Conservation (phyloP, 2,329 filamentous ascomycete genomes). For the Fusarium clavum region DNA sequence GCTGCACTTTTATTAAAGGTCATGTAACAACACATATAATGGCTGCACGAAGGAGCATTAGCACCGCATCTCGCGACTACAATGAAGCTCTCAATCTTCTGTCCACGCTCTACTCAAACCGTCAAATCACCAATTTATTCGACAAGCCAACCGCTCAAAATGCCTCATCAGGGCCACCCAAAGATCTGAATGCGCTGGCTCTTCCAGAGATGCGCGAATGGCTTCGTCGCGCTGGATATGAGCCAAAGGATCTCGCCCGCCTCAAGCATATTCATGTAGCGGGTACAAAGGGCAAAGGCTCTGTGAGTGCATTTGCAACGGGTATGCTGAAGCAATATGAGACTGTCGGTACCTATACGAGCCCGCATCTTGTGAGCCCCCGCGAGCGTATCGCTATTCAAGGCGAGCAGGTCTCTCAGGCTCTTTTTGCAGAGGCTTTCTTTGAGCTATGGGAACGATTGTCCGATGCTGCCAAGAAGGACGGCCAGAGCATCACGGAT, state of each 20-base stretch:
- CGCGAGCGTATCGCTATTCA: conserved; percentile 88
- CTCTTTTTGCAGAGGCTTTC: conserved; percentile 79
- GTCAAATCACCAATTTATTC: conserved; percentile 68
- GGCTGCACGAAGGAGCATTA: conserved; percentile 16
- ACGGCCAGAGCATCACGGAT: conserved; percentile 54
- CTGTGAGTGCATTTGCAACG: conserved; percentile 85
- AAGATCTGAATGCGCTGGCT: conserved; percentile 74
- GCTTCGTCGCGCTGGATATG: conserved; percentile 80
- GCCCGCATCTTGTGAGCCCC: conserved; percentile 84
- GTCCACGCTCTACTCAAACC: conserved; percentile 83
- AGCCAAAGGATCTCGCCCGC: conserved; percentile 58
- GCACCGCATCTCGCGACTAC: conserved; percentile 55
- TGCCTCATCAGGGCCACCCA: conserved; percentile 55
- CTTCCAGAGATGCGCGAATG: conserved; percentile 86
- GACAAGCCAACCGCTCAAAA: conserved; percentile 45
- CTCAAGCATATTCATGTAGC: conserved; percentile 80
- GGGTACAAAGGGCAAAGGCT: conserved; percentile 95
- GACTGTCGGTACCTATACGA: conserved; percentile 81
- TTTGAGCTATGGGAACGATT: conserved; percentile 83
- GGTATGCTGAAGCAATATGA: conserved; percentile 72
- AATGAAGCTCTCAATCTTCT: conserved; percentile 79
- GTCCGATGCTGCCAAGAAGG: conserved; percentile 53
- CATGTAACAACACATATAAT: conserved; percentile 7
- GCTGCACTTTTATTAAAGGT: background rate
- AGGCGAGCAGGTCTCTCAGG: conserved; percentile 74